Evolutionary conservation across 352 stramenopile species (phyloP), one percentile per base, ranked within the genome.

Genomic region (Saprolegnia parasitica): DNA sequence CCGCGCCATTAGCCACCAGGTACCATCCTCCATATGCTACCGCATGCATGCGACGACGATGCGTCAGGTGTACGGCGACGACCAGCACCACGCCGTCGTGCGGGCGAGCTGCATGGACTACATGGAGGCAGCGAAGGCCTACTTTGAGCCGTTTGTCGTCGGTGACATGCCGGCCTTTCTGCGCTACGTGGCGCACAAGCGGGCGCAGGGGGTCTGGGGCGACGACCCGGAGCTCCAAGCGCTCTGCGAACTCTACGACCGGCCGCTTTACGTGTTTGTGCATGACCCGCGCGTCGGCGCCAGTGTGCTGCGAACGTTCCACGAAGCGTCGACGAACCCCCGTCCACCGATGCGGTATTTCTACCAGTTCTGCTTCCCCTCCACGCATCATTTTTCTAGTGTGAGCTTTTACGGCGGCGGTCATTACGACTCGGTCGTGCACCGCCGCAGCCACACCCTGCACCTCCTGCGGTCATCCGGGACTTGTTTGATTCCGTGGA

Each of bases 171-270:
- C 77, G 39, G 84, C 78, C 1, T 98, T 98, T 63, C 72, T 88
- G 60, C 74, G 80, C 1, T 99, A 99, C 71, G 73, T 99, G 57
- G 63, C 71, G 16, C 74, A 95, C 55, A 98, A 98, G 74, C 83
- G 94, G 5, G 79, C 84, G 26, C 74, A 90, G 56, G 94, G 91
- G 42, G 91, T 98, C 8, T 97, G 97, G 83, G 96, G 95, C 16
- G 97, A 98, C 71, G 96, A 98, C 72, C 89, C 93, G 2, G 96
- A 99, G 82, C 91, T 99, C 46, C 96, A 98, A 46, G 87, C 42
- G 45, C 37, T 98, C 65, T 96, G 85, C 52, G 96, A 99, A 77
- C 75, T 98, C 4, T 98, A 98, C 72, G 85, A 97, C 60, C 87
- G 91, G 29, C 79, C 88, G 2, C 89, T 89, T 0, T 81, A 98